A percentile compares a stretch with the other conserved stretches of the same genome.
These are phyloP conservation scores for Rhynchosporium agropyri DNA, from an alignment of 2,329 filamentous ascomycete species.

Conservation along the genomic window DNA sequence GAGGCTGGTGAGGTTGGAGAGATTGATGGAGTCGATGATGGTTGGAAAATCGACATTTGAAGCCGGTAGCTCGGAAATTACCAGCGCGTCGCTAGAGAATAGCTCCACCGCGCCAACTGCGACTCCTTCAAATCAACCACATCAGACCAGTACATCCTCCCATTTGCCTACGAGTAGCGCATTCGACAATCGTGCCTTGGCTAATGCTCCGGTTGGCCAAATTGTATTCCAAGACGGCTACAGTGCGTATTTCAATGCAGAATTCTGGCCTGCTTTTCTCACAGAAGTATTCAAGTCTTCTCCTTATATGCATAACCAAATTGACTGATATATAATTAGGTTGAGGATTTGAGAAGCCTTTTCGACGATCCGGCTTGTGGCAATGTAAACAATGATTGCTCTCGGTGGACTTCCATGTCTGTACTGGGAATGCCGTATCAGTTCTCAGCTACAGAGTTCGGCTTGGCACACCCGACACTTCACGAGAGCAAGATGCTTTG, in stretches of 20 bases:
- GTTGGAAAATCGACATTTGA: conserved; percentile 2
- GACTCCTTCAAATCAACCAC: background rate
- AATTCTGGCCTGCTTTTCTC: conserved; percentile 32
- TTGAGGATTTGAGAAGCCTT: conserved; percentile 31
- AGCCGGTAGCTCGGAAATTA: conserved; percentile 1
- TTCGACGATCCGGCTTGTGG: conserved; percentile 18
- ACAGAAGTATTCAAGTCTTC: conserved; percentile 26
- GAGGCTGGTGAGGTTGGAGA: conserved; percentile 30
- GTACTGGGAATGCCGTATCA: background rate
- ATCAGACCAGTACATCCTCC: conserved; percentile 1
- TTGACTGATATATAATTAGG: conserved; percentile 17
- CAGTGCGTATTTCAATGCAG: conserved; percentile 30
- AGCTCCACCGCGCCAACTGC: background rate
- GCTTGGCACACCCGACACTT: conserved; percentile 24
- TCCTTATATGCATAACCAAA: background rate
- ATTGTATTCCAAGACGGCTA: conserved; percentile 32
- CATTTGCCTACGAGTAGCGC: background rate
- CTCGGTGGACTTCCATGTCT: conserved; percentile 26
- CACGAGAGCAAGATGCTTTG: conserved; percentile 55
- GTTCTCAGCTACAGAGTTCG: conserved; percentile 16
- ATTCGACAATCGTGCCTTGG: background rate
- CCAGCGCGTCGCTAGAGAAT: background rate
- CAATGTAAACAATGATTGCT: background rate
- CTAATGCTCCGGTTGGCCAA: conserved; percentile 25
- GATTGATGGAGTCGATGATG: conserved; percentile 32